Base-by-base conservation (phyloP, 1,139 yeast genomes). In the Hemisphaericaspora xylanilytica region DNA sequence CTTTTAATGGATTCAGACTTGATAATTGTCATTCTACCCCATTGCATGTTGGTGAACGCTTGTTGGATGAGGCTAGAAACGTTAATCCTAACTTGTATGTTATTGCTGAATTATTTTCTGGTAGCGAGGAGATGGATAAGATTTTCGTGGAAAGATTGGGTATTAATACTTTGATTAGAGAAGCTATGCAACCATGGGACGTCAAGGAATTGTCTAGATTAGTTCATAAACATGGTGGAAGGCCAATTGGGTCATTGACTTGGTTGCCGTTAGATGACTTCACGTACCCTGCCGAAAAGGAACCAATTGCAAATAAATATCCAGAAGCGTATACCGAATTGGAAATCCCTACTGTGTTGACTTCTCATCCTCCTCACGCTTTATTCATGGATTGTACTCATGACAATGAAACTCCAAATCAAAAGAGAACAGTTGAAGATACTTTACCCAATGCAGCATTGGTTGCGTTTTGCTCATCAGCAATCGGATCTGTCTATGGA, bases 11-110 rank as follows among this genome's bases (percentile, higher is more conserved):
- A 3, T 85, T 92, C 59, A 77, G 98, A 58, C 85, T 92, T 46
- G 98, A 92, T 56, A 92, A 92, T 55, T 88, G 96, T 53, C 97
- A 92, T 56, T 88, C 97, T 0, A 92, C 98, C 1, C 98, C 98
- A 11, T 59, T 92, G 33, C 96, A 88, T 61, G 97, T 92, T 30
- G 98, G 96, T 27, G 95, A 88, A 56, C 79, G 80, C 40, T 74
- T 90, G 51, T 72, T 92, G 43, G 97, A 90, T 63, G 81, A 85
- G 42, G 98, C 98, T 0, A 80, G 98, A 57, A 68, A 69, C 32
- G 83, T 82, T 17, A 84, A 92, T 47, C 95, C 96, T 4, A 80
- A 92, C 51, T 67, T 92, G 32, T 92, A 90, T 55, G 89, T 90
- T 17, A 97, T 89, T 39, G 98, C 97, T 2, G 98, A 92, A 57